Evolutionary conservation across 306 rosid species (phyloP).

Genomic region (Malus fusca): DNA sequence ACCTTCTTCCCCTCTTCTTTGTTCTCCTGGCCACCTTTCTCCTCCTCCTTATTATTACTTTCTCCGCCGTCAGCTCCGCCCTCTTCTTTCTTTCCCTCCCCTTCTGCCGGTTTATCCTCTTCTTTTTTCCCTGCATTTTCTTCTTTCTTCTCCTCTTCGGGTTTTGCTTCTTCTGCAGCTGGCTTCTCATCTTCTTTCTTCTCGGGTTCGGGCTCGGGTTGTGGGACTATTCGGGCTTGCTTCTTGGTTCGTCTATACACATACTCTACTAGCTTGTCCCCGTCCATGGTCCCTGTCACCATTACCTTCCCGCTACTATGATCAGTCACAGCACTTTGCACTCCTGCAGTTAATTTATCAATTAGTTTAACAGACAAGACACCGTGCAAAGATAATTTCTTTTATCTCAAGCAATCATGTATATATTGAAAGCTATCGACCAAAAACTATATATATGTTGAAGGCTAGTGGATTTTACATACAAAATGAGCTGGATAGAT

Average conservation of each 20-base stretch:
- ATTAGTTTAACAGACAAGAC: background rate
- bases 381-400: background rate
- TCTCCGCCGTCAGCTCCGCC: constrained; percentile 12
- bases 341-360: constrained; percentile 38
- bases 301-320: constrained; percentile 59
- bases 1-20: constrained; percentile 22
- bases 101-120: constrained; percentile 37
- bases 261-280: constrained; percentile 70
- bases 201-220: constrained; percentile 46
- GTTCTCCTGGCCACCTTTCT: constrained; percentile 18
- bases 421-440: too few relatives aligned
- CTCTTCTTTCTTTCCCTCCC: constrained; percentile 44
- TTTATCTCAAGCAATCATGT: background rate
- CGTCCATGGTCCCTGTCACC: constrained; percentile 86
- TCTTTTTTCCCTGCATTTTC: constrained; percentile 14
- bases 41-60: background rate
- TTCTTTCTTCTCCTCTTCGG: constrained; percentile 38
- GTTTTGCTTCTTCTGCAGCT: constrained; percentile 25
- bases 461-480: too few relatives aligned
- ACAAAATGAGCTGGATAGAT: background rate
- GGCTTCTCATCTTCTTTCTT: constrained; percentile 39
- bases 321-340: constrained; percentile 72
- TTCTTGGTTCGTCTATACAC: constrained; percentile 79
- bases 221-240: constrained; percentile 75
- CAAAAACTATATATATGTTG: too few relatives aligned